Base-by-base conservation (phyloP, 371 early-diverging fungal species). In the Mucor mucedo region DNA sequence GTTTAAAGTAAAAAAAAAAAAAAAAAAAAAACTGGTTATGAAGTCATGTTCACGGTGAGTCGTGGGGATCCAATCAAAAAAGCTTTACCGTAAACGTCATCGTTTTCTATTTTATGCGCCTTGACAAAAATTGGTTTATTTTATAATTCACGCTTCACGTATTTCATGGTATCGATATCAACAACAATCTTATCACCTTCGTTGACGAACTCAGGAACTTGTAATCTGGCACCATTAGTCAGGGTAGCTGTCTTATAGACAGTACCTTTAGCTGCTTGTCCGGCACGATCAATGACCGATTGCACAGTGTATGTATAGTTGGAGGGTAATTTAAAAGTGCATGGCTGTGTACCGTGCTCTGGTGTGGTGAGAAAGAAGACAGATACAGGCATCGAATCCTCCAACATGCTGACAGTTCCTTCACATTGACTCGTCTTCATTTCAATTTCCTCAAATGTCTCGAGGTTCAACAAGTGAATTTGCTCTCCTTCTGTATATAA, bases 201-300 rank as follows among this genome's bases (percentile, higher is more conserved):
- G 63, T 88, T 78, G 29, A 95, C 86, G 84, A 93, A 94, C 63
- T 92, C 91, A 9, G 94, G 95, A 7, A 95, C 92, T 65, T 77
- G 82, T 29, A 95, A 77, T 52, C 69, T 83, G 21, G 85, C 85
- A 9, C 91, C 93, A 58, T 87, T 89, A n/a, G 87, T 84, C 14
- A 93, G 76, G 4, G 74, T 80, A 4, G 93, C 95, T 0, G 85
- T 78, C 69, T 89, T 87, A 69, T 80, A 91, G 1, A 84, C 84
- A 4, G 90, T 86, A 21, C 91, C 91, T 65, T 89, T 91, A 33
- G 82, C 82, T 14, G 90, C 92, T 55, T 89, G 88, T 5, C 87
- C 82, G 0, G 86, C 85, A 5, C 79, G 75, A 35, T 82, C 73
- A 0, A 75, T 60, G 0, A 78, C 76, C 0, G 77, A 76, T 52